A percentile compares a stretch with the other conserved stretches of the same genome.
Evolutionary conservation across 345 rosid genomes (phyloP).

Genomic region (Melaleuca alternifolia): DNA sequence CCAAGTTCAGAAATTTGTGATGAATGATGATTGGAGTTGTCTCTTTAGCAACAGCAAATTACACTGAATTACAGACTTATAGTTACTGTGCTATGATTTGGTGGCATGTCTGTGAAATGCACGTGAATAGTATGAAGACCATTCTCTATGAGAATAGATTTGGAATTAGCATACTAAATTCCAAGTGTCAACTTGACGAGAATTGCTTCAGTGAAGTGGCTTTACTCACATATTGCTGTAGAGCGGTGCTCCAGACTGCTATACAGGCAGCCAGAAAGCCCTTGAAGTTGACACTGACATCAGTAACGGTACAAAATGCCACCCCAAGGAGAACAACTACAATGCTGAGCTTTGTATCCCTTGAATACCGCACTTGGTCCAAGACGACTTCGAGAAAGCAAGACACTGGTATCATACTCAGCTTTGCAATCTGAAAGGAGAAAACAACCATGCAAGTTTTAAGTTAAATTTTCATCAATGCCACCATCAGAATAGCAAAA

Average conservation of each 20-base stretch:
- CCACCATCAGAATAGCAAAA: neutral
- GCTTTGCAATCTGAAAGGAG: slow-evolving; percentile 77
- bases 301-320: slow-evolving; percentile 97
- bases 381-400: slow-evolving; percentile 87
- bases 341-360: slow-evolving; percentile 98
- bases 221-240: slow-evolving; percentile 91
- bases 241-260: slow-evolving; percentile 96
- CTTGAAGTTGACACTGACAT: slow-evolving; percentile 87
- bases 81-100: neutral
- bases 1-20: neutral
- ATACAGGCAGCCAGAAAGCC: slow-evolving; percentile 88
- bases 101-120: neutral
- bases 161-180: neutral
- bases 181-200: neutral
- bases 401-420: slow-evolving; percentile 98
- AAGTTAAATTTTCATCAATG: neutral
- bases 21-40: neutral
- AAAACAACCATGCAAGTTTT: neutral
- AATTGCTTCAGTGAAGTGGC: neutral
- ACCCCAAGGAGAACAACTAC: slow-evolving; percentile 85
- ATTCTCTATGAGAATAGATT: neutral
- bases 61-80: neutral
- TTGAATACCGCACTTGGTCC: slow-evolving; percentile 85
- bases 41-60: neutral
- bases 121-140: neutral